A percentile compares a stretch with the other conserved stretches of the same genome.
phyloP scores from a whole-genome alignment of 805 yeast genomes.

The Monosporozyma servazzii region DNA sequence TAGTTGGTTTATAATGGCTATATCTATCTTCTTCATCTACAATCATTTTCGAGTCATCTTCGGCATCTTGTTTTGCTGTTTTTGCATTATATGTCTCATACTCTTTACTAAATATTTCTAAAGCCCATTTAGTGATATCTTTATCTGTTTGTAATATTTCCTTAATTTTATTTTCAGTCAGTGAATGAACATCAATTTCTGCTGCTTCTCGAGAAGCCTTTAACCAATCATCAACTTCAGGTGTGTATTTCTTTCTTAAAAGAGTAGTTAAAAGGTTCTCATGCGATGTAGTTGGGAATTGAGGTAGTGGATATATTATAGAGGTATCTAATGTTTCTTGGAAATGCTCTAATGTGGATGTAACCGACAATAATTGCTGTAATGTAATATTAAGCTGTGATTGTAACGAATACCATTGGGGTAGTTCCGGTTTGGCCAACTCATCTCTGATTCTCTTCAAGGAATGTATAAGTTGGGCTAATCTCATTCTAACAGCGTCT shows the following conservation, averaged over 20 bases:
- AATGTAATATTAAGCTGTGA: slow-evolving; percentile 75
- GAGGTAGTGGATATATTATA: slow-evolving; percentile 74
- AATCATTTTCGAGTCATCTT: neutral
- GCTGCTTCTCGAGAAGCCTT: slow-evolving; percentile 34
- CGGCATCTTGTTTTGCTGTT: slow-evolving; percentile 28
- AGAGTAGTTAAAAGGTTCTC: slow-evolving; percentile 77
- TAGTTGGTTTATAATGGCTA: slow-evolving; percentile 34
- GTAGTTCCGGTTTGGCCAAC: slow-evolving; percentile 37
- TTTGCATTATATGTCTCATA: slow-evolving; percentile 51
- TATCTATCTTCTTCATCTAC: slow-evolving; percentile 47
- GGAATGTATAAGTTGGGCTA: slow-evolving; percentile 54
- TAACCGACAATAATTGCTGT: slow-evolving; percentile 74
- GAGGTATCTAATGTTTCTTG: slow-evolving; percentile 51
- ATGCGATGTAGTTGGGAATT: slow-evolving; percentile 78
- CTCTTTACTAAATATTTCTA: slow-evolving; percentile 41
- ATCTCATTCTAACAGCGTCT: slow-evolving; percentile 52
- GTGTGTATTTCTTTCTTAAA: slow-evolving; percentile 76
- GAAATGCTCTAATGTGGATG: slow-evolving; percentile 55
- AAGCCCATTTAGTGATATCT: slow-evolving; percentile 63
- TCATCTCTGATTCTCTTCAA: slow-evolving; percentile 47
- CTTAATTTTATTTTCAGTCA: slow-evolving; percentile 19
- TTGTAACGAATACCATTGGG: slow-evolving; percentile 55
- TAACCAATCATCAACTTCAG: slow-evolving; percentile 88
- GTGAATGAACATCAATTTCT: slow-evolving; percentile 22
- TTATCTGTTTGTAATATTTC: slow-evolving; percentile 39